A percentile compares a stretch with the other conserved stretches of the same genome.
These are phyloP conservation scores for Echinosophora koreensis DNA, from an alignment of 306 rosid genomes.

Conservation along the genomic window DNA sequence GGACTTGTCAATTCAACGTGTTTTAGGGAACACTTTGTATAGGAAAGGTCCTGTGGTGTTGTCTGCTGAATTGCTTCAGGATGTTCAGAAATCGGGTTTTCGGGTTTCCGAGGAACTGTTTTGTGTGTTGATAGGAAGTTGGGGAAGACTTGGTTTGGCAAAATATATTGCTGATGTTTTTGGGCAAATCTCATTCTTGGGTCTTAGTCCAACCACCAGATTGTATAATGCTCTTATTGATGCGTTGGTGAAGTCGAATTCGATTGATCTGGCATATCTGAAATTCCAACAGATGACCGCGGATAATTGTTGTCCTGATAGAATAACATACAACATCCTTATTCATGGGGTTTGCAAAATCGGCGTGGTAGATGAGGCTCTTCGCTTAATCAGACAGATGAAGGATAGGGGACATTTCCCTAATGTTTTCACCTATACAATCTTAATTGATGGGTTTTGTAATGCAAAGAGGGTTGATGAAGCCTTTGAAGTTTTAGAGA, in stretches of 20 bases:
- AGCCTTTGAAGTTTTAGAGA: conserved; percentile 67
- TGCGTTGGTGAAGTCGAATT: conserved; percentile 82
- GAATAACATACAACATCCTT: conserved; percentile 81
- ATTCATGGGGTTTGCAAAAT: conserved; percentile 82
- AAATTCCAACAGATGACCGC: conserved; percentile 82
- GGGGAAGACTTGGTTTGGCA: conserved; percentile 91
- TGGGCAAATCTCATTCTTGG: conserved; percentile 71
- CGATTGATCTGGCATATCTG: conserved; percentile 83
- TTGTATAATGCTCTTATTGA: conserved; percentile 86
- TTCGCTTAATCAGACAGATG: conserved; percentile 82
- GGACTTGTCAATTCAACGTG: conserved; percentile 57
- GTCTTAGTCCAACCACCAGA: conserved; percentile 71
- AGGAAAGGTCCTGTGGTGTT: conserved; percentile 72
- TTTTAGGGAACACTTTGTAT: conserved; percentile 52
- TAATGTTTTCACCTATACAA: conserved; percentile 81
- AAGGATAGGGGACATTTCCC: conserved; percentile 68
- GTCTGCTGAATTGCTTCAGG: conserved; percentile 68
- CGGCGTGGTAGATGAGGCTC: conserved; percentile 89
- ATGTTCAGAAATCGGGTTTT: conserved; percentile 61
- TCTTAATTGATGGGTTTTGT: conserved; percentile 81
- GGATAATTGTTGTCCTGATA: conserved; percentile 77
- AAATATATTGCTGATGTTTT: conserved; percentile 75
- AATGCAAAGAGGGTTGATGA: conserved; percentile 78
- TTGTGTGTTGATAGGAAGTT: conserved; percentile 71
- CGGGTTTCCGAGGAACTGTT: conserved; percentile 66